Percentiles rank a stretch among this genome's conserved stretches.
phyloP scores from a whole-genome alignment of 257 asterid genomes.

The Gynochthodes officinalis region DNA sequence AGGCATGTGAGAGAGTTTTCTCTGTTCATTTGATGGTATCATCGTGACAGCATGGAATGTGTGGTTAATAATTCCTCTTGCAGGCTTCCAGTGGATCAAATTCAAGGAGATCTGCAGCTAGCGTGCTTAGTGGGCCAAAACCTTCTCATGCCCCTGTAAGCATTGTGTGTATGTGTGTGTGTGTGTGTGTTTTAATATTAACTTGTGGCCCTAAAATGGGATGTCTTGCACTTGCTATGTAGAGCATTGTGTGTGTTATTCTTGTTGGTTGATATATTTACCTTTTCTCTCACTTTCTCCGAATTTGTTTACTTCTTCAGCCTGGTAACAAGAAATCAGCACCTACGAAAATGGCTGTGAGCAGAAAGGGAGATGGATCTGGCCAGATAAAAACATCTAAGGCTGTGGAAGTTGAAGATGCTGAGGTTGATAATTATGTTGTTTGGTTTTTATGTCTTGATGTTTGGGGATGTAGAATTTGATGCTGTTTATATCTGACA shows the following conservation, averaged over 20 bases:
- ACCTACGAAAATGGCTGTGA: conserved; percentile 55
- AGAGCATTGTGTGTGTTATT: not conserved
- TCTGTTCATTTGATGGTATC: not conserved
- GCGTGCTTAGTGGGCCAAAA: conserved; percentile 95
- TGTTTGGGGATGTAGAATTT: conserved; percentile 16
- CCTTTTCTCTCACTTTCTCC: conserved; percentile 4
- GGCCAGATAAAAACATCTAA: conserved; percentile 60
- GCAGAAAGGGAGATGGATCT: conserved; percentile 71
- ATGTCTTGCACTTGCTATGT: not conserved
- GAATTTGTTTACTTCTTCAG: conserved; percentile 37
- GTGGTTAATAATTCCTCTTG: conserved; percentile 14
- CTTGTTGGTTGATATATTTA: not conserved
- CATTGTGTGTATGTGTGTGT: no score
- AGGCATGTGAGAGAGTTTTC: not conserved
- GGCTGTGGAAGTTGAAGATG: conserved; percentile 75
- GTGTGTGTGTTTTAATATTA: no score
- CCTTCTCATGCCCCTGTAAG: conserved; percentile 78
- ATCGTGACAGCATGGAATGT: not conserved
- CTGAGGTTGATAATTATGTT: conserved; percentile 53
- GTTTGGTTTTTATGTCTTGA: not conserved
- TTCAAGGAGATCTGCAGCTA: conserved; percentile 87
- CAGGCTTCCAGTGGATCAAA: conserved; percentile 70
- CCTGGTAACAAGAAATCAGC: conserved; percentile 68
- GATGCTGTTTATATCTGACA: not conserved
- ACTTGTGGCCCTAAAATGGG: not conserved